Evolutionary conservation across 805 yeast species (phyloP), one percentile per base, ranked within the genome.

Genomic region (Candida pseudofarinosa): DNA sequence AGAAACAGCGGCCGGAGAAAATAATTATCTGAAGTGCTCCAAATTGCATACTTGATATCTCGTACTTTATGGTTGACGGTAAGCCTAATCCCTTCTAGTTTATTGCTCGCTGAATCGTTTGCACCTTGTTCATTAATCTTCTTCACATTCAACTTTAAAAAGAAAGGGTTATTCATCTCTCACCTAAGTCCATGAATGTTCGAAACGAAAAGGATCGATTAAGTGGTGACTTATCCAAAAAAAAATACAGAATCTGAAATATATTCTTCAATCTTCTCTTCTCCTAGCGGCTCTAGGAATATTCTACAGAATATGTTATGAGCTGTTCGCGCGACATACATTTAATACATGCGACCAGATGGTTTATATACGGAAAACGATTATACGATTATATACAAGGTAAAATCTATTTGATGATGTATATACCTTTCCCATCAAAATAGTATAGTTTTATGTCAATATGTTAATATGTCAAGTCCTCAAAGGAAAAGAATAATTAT

Each of bases 21-120:
- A 38, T 45, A 40, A 23, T 58, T 50, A 4, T 43, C 42, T n/a
- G 66, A 62, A 26, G 49, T 43, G 34, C 38, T 20, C 71, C 71
- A 65, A 8, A 67, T 51, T 53, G 50, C 55, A 16, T 61, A 54
- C 19, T 52, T 45, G 3, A 65, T 40, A 33, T 61, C 62, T n/a
- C 41, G 44, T 31, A 57, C 39, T 3, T 41, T 45, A 44, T 65
- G 67, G 13, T 48, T 37, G 15, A 60, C 41, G 3, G 67, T 60
- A 3, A 58, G 56, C 20, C 54, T 46, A 15, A 59, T 37, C 19
- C 50, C 41, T 33, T 44, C 49, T 14, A 39, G 40, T 6, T 37
- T 12, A 6, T 33, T 30, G 17, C n/a, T 19, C 16, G 33, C 19
- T 13, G 20, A 4, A 16, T 20, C 26, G 2, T n/a, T 19, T 13